These are phyloP conservation scores for Hypericum perforatum DNA, from an alignment of 345 rosid genomes.

Conservation along the genomic window DNA sequence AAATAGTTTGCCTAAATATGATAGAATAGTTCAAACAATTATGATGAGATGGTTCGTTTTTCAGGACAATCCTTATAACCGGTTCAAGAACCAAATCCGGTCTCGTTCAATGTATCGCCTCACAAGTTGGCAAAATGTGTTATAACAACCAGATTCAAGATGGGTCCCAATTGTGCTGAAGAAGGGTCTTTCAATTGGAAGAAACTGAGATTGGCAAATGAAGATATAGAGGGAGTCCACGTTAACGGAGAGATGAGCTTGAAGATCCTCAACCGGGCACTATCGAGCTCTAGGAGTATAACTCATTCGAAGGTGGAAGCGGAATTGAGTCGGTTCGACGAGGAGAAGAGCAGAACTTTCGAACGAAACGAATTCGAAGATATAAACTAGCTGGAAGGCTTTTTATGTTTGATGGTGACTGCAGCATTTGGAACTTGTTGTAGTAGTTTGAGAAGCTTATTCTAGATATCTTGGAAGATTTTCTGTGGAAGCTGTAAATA, in stretches of 20 bases:
- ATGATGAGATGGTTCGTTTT: too few species aligned
- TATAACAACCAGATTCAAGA: constrained; percentile 17
- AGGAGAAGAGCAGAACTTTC: constrained; percentile 12
- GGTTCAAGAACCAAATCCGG: too few species aligned
- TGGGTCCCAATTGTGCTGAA: constrained; percentile 3
- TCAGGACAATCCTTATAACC: too few species aligned
- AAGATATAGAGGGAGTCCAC: constrained; percentile 20
- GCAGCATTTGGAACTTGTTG: constrained; percentile 7
- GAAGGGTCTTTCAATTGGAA: constrained; percentile 5
- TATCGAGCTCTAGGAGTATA: constrained; percentile 11
- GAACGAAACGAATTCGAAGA: constrained; percentile 10
- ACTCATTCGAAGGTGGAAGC: constrained; percentile 13
- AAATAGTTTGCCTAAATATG: too few species aligned
- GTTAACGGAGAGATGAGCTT: constrained; percentile 12
- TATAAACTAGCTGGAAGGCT: constrained; percentile 14
- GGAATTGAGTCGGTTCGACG: constrained; percentile 11
- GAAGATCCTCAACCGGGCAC: constrained; percentile 23
- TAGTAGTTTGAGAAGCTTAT: not conserved
- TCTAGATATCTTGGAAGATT: not conserved
- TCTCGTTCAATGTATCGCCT: too few species aligned
- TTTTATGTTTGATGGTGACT: constrained; percentile 12
- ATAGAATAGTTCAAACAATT: too few species aligned
- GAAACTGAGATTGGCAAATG: constrained; percentile 19
- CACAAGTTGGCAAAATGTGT: constrained; percentile 16
- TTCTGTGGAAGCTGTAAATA: too few species aligned